These are phyloP conservation scores for Epichloe coenophiala DNA, from an alignment of 2,329 filamentous ascomycete species.

Conservation along the genomic window DNA sequence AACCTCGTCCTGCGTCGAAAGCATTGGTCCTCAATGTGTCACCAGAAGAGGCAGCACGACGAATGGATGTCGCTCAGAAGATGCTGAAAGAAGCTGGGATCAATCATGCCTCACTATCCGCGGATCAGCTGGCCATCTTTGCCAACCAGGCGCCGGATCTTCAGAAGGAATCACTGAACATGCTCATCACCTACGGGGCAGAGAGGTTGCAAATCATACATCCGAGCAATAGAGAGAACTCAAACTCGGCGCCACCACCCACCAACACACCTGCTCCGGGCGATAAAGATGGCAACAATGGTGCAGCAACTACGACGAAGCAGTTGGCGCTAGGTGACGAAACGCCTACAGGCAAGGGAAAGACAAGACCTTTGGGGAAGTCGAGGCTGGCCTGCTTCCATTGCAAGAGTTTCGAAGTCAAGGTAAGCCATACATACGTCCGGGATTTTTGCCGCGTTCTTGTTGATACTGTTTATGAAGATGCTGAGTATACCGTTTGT, in stretches of 20 bases:
- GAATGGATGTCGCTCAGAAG: constrained; percentile 33
- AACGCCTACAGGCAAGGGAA: constrained; percentile 3
- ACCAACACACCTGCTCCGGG: constrained; percentile 11
- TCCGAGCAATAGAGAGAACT: constrained; percentile 25
- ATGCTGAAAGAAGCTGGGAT: constrained; percentile 34
- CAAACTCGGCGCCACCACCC: constrained; percentile 14
- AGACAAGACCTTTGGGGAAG: constrained; percentile 14
- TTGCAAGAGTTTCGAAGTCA: constrained; percentile 23
- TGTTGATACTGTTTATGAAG: neutral
- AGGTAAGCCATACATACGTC: constrained; percentile 17
- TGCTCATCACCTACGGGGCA: constrained; percentile 44
- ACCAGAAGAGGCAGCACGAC: constrained; percentile 34
- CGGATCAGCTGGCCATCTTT: constrained; percentile 45
- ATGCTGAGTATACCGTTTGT: neutral
- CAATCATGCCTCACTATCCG: constrained; percentile 36
- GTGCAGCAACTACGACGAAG: constrained; percentile 16
- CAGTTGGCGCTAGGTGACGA: constrained; percentile 14
- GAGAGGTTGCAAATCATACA: constrained; percentile 44
- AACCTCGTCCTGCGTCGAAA: constrained; percentile 5
- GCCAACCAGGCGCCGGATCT: constrained; percentile 44
- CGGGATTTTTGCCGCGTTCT: too few relatives aligned
- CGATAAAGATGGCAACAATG: constrained; percentile 8
- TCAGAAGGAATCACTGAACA: constrained; percentile 39
- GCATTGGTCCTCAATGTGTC: constrained; percentile 20
- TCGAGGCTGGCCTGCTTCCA: constrained; percentile 22